Evolutionary conservation across 768 basidiomycete genomes (phyloP).

Genomic region (Saitozyma podzolica): DNA sequence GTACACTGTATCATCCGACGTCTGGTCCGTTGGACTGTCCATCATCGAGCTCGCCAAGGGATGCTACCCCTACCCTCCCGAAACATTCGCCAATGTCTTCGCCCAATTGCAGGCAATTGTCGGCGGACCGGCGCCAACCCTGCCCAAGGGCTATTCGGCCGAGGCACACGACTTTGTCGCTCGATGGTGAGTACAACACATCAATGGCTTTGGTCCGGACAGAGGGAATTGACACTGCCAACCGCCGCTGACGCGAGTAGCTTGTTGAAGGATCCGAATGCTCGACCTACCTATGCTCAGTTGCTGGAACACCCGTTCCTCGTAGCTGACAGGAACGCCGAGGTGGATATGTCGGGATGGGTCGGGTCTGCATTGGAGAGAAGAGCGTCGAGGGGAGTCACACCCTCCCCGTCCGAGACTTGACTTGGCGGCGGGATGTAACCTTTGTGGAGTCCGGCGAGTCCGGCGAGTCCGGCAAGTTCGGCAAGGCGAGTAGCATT

Average conservation of each 20-base stretch:
- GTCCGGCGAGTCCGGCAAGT: too few relatives aligned
- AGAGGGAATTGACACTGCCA: not conserved
- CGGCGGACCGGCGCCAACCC: constrained; percentile 82
- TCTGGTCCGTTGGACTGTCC: constrained; percentile 90
- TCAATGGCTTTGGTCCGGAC: not conserved
- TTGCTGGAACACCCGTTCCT: constrained; percentile 83
- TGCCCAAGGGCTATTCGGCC: constrained; percentile 71
- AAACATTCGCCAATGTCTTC: constrained; percentile 95
- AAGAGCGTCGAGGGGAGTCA: constrained; percentile 35
- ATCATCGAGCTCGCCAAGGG: constrained; percentile 88
- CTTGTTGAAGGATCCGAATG: constrained; percentile 74
- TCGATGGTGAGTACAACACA: constrained; percentile 57
- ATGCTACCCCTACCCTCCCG: constrained; percentile 93
- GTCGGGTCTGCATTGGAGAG: constrained; percentile 57
- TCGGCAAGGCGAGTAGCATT: too few relatives aligned
- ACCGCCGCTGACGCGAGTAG: constrained; percentile 10
- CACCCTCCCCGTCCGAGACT: not conserved
- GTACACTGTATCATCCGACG: constrained; percentile 94
- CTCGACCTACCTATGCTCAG: constrained; percentile 78
- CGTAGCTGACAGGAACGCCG: constrained; percentile 59
- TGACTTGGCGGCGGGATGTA: too few relatives aligned
- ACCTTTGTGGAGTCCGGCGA: too few relatives aligned
- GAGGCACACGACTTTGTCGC: constrained; percentile 80
- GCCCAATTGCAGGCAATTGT: constrained; percentile 97
- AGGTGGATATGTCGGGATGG: constrained; percentile 86